Conservation (phyloP, 306 rosid genomes). For the Fragaria iinumae region DNA sequence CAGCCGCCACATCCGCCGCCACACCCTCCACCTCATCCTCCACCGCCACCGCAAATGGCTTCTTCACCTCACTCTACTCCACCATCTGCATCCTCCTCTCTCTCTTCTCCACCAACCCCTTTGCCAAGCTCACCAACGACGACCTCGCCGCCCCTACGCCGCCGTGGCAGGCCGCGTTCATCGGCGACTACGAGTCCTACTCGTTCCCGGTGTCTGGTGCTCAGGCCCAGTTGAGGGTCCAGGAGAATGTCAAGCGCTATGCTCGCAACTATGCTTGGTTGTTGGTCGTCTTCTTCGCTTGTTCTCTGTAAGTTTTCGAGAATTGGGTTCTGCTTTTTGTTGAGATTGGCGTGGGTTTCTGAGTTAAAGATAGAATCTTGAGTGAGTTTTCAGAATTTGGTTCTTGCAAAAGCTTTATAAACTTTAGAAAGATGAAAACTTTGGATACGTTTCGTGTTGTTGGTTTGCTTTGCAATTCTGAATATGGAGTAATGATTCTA, state of each 20-base stretch:
- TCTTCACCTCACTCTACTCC: conserved; percentile 51
- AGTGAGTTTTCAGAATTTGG: neutral
- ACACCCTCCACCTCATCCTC: conserved; percentile 19
- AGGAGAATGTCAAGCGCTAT: conserved; percentile 86
- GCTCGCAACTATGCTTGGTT: conserved; percentile 77
- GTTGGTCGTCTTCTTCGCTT: conserved; percentile 65
- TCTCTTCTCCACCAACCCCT: conserved; percentile 70
- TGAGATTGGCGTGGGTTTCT: neutral
- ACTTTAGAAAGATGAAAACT: neutral
- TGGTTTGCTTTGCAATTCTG: neutral
- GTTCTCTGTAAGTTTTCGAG: conserved; percentile 54
- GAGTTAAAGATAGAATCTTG: neutral
- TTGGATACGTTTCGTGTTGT: neutral
- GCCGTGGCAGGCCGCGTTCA: conserved; percentile 66
- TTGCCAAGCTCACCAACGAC: conserved; percentile 70
- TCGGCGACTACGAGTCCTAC: conserved; percentile 58
- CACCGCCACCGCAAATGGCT: conserved; percentile 36
- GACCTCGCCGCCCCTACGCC: conserved; percentile 74
- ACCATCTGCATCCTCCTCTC: conserved; percentile 61
- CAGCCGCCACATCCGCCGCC: conserved; percentile 22
- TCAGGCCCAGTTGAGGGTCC: conserved; percentile 79
- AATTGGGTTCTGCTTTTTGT: conserved; percentile 17
- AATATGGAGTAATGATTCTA: neutral
- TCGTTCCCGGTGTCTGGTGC: conserved; percentile 77
- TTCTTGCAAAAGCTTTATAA: neutral